Evolutionary conservation across 2,329 filamentous ascomycete genomes (phyloP).

Genomic region (Colletotrichum neosansevieriae): DNA sequence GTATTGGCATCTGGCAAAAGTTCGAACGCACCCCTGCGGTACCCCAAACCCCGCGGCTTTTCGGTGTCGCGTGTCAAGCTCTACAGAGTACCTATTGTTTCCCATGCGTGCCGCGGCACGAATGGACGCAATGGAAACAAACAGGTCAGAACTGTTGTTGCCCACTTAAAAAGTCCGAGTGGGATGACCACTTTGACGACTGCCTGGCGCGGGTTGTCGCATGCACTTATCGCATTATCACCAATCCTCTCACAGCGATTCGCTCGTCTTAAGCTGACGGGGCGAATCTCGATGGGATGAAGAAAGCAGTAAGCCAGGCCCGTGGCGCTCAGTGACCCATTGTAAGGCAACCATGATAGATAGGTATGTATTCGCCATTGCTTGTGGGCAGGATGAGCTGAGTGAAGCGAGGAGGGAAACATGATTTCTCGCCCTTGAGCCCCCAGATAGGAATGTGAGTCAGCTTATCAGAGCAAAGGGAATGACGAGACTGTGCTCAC

Average conservation of each 20-base stretch:
- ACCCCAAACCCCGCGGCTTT: slow-evolving; percentile 4
- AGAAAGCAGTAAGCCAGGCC: neutral
- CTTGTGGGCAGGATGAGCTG: neutral
- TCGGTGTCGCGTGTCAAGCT: slow-evolving; percentile 29
- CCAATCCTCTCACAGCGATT: neutral
- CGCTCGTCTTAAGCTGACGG: neutral
- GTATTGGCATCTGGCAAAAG: slow-evolving; percentile 21
- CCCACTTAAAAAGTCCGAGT: neutral
- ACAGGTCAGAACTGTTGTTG: neutral
- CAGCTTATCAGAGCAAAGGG: neutral
- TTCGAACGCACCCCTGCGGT: slow-evolving; percentile 5
- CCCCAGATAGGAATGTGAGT: slow-evolving; percentile 25
- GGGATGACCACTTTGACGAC: neutral
- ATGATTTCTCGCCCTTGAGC: neutral
- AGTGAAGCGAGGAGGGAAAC: neutral
- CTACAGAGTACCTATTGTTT: neutral
- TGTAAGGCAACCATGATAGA: neutral
- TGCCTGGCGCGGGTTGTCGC: slow-evolving; percentile 21
- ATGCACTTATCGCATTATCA: neutral
- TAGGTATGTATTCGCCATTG: neutral
- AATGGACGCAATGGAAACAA: neutral
- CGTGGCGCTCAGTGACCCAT: neutral
- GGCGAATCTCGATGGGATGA: slow-evolving; percentile 5
- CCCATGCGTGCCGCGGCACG: neutral
- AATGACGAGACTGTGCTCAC: neutral